These are phyloP conservation scores for Botrytis squamosa DNA, from an alignment of 2,329 filamentous ascomycete species.

Conservation along the genomic window DNA sequence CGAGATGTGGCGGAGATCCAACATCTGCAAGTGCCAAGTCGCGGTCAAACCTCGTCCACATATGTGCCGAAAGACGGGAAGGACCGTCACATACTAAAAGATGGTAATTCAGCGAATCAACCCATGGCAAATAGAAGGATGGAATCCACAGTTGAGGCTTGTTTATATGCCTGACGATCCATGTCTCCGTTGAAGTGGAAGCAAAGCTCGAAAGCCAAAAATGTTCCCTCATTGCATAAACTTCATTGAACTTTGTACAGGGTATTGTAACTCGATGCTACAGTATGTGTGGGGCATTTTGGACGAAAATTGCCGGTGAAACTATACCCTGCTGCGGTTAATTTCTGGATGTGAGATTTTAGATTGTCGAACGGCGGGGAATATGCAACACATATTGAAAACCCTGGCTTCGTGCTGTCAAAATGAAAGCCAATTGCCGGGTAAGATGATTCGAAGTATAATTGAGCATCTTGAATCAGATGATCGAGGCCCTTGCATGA, in stretches of 20 bases:
- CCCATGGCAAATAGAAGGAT: neutral
- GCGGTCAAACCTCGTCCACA: neutral
- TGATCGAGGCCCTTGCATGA: neutral
- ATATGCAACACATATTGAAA: neutral
- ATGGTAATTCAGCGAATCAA: neutral
- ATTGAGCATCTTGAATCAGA: neutral
- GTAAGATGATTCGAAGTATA: neutral
- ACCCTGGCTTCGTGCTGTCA: neutral
- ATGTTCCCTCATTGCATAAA: neutral
- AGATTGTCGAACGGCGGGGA: neutral
- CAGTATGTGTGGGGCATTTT: neutral
- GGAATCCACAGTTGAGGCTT: neutral
- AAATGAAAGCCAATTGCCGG: neutral
- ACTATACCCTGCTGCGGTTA: neutral
- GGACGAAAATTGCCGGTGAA: neutral
- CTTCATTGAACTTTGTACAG: neutral
- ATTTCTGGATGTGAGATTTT: neutral
- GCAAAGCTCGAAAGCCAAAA: neutral
- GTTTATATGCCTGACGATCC: neutral
- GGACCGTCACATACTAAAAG: neutral
- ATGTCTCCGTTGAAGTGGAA: neutral
- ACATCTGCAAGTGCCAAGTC: neutral
- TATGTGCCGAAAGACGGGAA: neutral
- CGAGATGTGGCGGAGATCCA: neutral
- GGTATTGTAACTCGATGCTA: neutral